phyloP scores from a whole-genome alignment of 306 rosid genomes.

The Elaeagnus macrophylla region DNA sequence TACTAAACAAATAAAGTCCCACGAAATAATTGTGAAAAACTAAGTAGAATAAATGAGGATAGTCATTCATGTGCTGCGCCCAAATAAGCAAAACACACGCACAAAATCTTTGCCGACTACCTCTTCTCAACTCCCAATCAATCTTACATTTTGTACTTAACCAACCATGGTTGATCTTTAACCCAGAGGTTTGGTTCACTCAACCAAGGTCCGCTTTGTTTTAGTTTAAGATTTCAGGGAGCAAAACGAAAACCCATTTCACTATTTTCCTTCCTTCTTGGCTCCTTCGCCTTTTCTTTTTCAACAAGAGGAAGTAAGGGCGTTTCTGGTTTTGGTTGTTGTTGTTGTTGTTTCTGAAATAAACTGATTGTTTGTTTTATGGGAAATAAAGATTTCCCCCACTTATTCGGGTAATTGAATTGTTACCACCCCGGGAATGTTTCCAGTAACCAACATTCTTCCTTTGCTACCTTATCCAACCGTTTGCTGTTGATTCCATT shows the following conservation, averaged over 20 bases:
- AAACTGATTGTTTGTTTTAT: constrained; percentile 21
- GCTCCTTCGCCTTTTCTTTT: neutral
- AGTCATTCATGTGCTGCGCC: constrained; percentile 18
- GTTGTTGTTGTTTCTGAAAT: constrained; percentile 20
- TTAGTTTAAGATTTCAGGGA: too few relatives aligned
- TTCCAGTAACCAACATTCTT: constrained; percentile 16
- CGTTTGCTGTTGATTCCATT: constrained; percentile 29
- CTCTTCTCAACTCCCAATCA: constrained; percentile 23
- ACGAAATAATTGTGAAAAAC: too few relatives aligned
- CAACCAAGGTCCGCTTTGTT: neutral
- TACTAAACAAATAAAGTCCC: too few relatives aligned
- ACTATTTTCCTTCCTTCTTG: neutral
- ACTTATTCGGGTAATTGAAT: neutral
- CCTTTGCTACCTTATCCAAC: constrained; percentile 17
- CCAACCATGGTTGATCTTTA: constrained; percentile 32
- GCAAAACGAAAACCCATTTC: neutral
- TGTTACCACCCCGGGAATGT: constrained; percentile 36
- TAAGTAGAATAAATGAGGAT: too few relatives aligned
- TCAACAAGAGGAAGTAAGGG: neutral
- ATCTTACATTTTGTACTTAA: neutral
- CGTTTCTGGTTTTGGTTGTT: too few relatives aligned
- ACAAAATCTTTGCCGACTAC: constrained; percentile 43
- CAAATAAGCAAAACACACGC: constrained; percentile 2
- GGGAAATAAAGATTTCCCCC: neutral
- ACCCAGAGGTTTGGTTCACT: constrained; percentile 9